Base-by-base conservation (phyloP, 345 rosid species). In the Syzygium oleosum region DNA sequence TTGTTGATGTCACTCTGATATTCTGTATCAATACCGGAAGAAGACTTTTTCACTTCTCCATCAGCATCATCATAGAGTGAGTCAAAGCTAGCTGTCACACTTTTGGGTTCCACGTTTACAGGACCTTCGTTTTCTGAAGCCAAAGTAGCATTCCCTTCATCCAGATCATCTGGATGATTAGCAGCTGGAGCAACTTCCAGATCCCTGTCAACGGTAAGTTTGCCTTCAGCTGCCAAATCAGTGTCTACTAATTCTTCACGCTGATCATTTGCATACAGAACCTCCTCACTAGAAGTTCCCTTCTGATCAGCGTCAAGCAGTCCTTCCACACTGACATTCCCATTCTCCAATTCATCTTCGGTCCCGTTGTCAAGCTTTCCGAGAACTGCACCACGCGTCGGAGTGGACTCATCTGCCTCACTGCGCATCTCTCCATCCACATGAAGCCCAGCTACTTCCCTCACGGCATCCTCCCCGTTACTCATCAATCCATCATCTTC, bases 381-480 rank as follows among this genome's bases (percentile, higher is more conserved):
- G 9, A 51, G 51, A 80, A 17, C 88, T 7, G 15, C 85, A 52
- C 5, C 55, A 41, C 27, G 79, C 9, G 15, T 53, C 14, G 51
- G 41, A 87, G 63, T 27, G 51, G 21, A 52, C 84, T 79, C 88
- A 49, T 52, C 51, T 43, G 61, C 85, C n/a, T 41, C 87, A 88
- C 43, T 14, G 41, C 43, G 29, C 14, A 25, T 34, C 51, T 85
- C 84, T 38, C 85, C 65, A 51, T 85, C 87, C 23, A 27, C 38
- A 86, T 34, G 73, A 58, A 85, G 38, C 86, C 87, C 89, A 11
- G 77, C 49, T 78, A 89, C 84, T 73, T 84, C 91, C 86, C 87
- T 85, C 85, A 52, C 93, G 73, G 17, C 68, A 77, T 85, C 89
- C 55, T 77, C 87, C 52, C 63, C 85, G 11, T 52, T 51, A 88